phyloP scores from a whole-genome alignment of 768 basidiomycete genomes.

The Trametes cubensis region DNA sequence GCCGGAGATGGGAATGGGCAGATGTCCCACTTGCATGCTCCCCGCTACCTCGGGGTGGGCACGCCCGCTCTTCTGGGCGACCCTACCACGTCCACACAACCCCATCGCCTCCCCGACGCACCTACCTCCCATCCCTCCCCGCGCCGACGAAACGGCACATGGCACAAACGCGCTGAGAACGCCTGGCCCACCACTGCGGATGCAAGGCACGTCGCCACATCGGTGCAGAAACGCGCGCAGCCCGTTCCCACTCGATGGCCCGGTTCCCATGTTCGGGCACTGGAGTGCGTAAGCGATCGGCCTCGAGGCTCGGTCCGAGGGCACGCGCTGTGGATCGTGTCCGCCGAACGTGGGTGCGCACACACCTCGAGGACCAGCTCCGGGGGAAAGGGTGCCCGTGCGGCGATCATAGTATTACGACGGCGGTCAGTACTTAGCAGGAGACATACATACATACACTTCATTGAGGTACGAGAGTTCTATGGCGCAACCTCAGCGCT shows the following conservation, averaged over 20 bases:
- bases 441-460: background rate
- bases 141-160: background rate
- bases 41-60: no score
- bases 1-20: no score
- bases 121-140: no score
- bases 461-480: background rate
- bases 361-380: background rate
- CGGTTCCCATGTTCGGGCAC: constrained; percentile 6
- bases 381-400: constrained; percentile 1
- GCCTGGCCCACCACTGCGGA: constrained; percentile 6
- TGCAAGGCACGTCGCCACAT: constrained; percentile 17
- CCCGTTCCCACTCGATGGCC: constrained; percentile 17
- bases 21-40: no score
- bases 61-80: no score
- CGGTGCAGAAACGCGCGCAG: background rate
- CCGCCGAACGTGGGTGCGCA: background rate
- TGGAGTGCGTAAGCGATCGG: background rate
- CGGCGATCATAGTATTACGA: background rate
- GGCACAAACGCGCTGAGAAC: background rate
- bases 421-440: background rate
- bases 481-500: background rate
- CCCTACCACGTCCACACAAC: no score
- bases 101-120: background rate
- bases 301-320: background rate
- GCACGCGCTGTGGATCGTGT: background rate